Evolutionary conservation across 768 basidiomycete species (phyloP), one percentile per base, ranked within the genome.

Genomic region (Termitomyces heimii): DNA sequence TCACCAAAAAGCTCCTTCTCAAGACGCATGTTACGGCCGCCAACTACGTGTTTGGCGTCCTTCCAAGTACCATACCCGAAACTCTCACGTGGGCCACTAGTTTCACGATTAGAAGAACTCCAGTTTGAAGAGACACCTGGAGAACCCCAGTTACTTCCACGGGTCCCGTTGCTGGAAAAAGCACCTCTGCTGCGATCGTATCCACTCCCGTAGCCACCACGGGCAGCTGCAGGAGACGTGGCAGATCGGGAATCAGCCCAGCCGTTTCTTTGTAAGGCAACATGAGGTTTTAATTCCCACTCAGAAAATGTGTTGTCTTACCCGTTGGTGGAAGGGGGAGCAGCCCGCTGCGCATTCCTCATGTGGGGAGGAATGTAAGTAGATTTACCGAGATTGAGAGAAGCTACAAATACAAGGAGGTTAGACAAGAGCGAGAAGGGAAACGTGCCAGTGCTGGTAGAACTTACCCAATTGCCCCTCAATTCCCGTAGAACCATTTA

Each of bases 1-100:
- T 96, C 94, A 54, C 97, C 97, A 65, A 88, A 99, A 39, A 99
- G 88, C 68, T 98, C 95, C 75, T 93, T 94, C 77, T 99, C 97
- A 64, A 95, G 80, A 63, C 94, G 87, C 68, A 77, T 75, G 77
- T 95, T 97, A 66, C 88, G 85, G 20, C 78, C 75, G 45, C 94
- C 97, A n/a, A 86, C 75, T 58, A 92, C 72, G 69, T 99, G 97
- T 64, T 82, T 80, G 64, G 90, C 94, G 61, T 97, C 92, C 68
- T 82, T 88, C 97, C 97, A 99, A 35, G 71, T 72, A 46, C 97
- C 96, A 64, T 67, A 80, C 50, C 87, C 86, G 50, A 81, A 77
- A 45, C 68, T 59, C 57, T 85, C 84, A 47, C 85, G 82, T 34
- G 77, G 73, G 57, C 75, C 72, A 40, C 39, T 40, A 29, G 73